Conservation (phyloP, 2,329 filamentous ascomycete species). For the Cladophialophora exuberans region DNA sequence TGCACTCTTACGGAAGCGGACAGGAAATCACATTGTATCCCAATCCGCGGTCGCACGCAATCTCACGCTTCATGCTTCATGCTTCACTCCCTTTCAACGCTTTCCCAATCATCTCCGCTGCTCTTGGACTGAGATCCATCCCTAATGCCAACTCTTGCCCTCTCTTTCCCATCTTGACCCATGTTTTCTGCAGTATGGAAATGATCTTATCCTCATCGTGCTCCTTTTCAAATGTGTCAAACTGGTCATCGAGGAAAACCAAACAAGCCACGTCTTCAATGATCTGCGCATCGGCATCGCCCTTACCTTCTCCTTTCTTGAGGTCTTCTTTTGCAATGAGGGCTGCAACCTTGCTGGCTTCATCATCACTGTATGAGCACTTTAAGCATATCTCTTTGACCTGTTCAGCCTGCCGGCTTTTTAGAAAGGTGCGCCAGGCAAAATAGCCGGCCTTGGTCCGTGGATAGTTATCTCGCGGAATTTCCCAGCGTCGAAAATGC, state of each 20-base stretch:
- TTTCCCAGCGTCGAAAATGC: constrained; percentile 84
- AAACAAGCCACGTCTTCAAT: constrained; percentile 86
- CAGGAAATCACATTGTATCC: too few relatives aligned
- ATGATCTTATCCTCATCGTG: constrained; percentile 68
- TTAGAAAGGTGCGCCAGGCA: constrained; percentile 74
- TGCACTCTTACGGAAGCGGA: too few relatives aligned
- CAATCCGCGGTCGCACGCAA: not conserved
- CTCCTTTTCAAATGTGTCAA: constrained; percentile 73
- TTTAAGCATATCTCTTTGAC: constrained; percentile 57
- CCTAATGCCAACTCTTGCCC: constrained; percentile 55
- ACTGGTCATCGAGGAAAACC: constrained; percentile 85
- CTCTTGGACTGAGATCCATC: constrained; percentile 67
- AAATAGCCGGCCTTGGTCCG: constrained; percentile 77
- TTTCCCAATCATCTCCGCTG: constrained; percentile 64
- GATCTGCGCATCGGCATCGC: constrained; percentile 67
- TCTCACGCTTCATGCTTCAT: constrained; percentile 14
- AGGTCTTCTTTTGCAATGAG: constrained; percentile 80
- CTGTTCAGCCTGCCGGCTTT: constrained; percentile 71
- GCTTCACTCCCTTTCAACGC: constrained; percentile 53
- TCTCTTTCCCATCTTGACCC: constrained; percentile 29
- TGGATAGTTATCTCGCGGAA: constrained; percentile 73
- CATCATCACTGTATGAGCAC: constrained; percentile 54
- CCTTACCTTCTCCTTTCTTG: constrained; percentile 51
- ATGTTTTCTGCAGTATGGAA: constrained; percentile 33
- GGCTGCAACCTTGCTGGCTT: constrained; percentile 66